phyloP scores from a whole-genome alignment of 2,329 filamentous ascomycete species.

The Claviceps africana region DNA sequence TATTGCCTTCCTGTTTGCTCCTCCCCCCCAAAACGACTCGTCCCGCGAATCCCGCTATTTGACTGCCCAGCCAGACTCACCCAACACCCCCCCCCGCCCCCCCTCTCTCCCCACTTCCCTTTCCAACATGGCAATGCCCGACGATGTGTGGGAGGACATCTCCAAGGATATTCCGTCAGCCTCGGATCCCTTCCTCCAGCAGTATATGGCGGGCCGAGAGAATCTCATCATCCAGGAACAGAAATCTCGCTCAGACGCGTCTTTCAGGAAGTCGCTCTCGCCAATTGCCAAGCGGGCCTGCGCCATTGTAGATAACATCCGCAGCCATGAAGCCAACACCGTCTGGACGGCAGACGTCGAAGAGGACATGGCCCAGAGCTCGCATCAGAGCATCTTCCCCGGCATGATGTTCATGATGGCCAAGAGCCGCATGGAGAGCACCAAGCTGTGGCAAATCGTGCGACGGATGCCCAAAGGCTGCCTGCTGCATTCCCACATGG shows the following conservation, averaged over 20 bases:
- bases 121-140: constrained; percentile 26
- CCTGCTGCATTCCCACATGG: constrained; percentile 74
- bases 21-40: no score
- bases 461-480: constrained; percentile 79
- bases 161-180: constrained; percentile 39
- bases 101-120: neutral
- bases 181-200: constrained; percentile 64
- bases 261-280: constrained; percentile 61
- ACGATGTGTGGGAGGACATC: constrained; percentile 47
- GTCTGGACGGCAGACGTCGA: constrained; percentile 67
- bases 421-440: constrained; percentile 73
- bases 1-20: no score
- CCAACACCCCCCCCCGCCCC: no score
- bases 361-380: constrained; percentile 49
- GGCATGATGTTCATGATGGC: constrained; percentile 90
- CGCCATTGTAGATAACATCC: constrained; percentile 65
- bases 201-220: constrained; percentile 65
- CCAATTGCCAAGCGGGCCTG: constrained; percentile 67
- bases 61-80: neutral
- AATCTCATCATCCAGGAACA: constrained; percentile 70
- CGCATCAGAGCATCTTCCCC: constrained; percentile 55
- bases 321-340: constrained; percentile 58
- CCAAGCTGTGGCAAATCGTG: constrained; percentile 74
- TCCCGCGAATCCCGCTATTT: neutral
- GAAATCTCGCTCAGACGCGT: constrained; percentile 59